phyloP scores from a whole-genome alignment of 1,139 yeast genomes.

The Wickerhamomyces sp. region DNA sequence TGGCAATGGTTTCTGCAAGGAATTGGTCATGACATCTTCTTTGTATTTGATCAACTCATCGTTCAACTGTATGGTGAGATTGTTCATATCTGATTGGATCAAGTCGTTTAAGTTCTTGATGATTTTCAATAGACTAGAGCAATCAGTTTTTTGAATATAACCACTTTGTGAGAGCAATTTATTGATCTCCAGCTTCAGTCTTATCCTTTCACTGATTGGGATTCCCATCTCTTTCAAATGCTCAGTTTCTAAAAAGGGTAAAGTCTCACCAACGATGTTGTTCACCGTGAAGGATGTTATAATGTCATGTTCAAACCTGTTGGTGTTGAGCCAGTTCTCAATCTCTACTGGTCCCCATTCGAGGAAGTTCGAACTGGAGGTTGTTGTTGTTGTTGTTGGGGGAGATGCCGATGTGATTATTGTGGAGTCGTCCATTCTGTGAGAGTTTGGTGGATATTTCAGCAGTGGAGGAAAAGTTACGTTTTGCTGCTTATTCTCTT shows the following conservation, averaged over 20 bases:
- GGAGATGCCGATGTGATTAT: not conserved
- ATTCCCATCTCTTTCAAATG: conserved; percentile 61
- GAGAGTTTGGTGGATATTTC: not conserved
- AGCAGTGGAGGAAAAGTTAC: not conserved
- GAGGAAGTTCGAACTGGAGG: not conserved
- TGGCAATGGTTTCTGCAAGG: conserved; percentile 21
- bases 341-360: conserved; percentile 23
- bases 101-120: conserved; percentile 8
- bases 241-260: conserved; percentile 54
- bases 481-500: not conserved
- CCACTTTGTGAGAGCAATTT: conserved; percentile 30
- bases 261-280: conserved; percentile 56
- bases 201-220: conserved; percentile 37
- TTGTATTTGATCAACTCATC: conserved; percentile 18
- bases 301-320: conserved; percentile 13
- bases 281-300: conserved; percentile 38
- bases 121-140: no score
- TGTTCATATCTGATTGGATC: conserved; percentile 35
- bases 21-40: conserved; percentile 23
- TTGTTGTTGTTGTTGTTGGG: not conserved
- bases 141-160: conserved; percentile 26
- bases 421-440: not conserved
- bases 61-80: conserved; percentile 24
- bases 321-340: conserved; percentile 18
- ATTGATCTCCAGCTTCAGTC: conserved; percentile 44